Percentiles rank a stretch among this genome's conserved stretches.
Conservation (phyloP, 163 green algal species). For the Dunaliella salina region DNA sequence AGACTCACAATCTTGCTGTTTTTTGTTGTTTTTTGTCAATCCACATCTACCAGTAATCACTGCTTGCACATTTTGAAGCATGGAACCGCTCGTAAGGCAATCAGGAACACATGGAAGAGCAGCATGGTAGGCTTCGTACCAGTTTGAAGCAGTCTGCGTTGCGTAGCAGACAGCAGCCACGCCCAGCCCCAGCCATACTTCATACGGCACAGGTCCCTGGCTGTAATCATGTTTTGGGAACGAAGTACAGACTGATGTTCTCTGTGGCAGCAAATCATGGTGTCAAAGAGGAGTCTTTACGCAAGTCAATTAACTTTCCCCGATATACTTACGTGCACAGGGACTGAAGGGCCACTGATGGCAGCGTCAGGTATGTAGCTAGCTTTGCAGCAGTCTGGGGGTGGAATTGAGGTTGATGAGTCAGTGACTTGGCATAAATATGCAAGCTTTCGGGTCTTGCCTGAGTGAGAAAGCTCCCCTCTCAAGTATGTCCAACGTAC, state of each 20-base stretch:
- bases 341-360: conserved; percentile 19
- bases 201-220: not conserved
- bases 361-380: conserved; percentile 51
- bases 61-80: no score
- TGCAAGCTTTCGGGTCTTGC: not conserved
- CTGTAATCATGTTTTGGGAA: not conserved
- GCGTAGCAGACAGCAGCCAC: conserved; percentile 21
- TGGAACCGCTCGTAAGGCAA: not conserved
- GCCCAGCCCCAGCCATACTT: conserved; percentile 17
- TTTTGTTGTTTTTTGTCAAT: no score
- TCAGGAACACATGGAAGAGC: not conserved
- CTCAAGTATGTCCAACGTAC: no score
- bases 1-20: no score
- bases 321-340: not conserved
- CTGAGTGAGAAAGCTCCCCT: no score
- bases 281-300: no score
- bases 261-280: no score
- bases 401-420: not conserved
- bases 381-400: conserved; percentile 46
- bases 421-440: not conserved
- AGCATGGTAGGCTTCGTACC: conserved; percentile 5
- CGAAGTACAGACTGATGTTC: no score
- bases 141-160: conserved; percentile 20
- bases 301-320: no score
- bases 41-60: no score